Percentiles rank a stretch among this genome's conserved stretches.
phyloP scores from a whole-genome alignment of 768 basidiomycete genomes.

The Tulasnella sp. region DNA sequence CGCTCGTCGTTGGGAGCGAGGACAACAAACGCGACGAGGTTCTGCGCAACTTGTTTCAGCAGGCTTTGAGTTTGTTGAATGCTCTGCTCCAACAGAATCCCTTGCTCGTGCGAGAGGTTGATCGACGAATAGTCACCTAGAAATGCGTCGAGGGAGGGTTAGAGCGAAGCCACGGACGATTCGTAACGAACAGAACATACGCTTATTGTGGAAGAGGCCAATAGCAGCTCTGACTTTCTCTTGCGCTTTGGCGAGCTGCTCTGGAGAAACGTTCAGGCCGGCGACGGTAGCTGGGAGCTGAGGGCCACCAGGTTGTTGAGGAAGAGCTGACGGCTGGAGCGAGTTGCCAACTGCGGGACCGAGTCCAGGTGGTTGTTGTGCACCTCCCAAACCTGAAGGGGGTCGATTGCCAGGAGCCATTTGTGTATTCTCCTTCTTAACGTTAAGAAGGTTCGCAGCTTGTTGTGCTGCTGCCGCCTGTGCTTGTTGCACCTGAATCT shows the following conservation, averaged over 20 bases:
- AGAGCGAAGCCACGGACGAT: not conserved
- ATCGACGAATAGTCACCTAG: not conserved
- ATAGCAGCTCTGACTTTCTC: not conserved
- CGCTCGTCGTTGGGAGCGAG: conserved; percentile 10
- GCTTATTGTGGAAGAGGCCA: not conserved
- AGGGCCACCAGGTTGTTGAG: not conserved
- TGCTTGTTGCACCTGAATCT: not conserved
- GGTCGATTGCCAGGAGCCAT: not conserved
- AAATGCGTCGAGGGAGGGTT: not conserved
- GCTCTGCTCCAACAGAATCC: not conserved
- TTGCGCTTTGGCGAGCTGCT: not conserved
- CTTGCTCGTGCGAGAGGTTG: not conserved
- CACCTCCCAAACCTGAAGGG: not conserved
- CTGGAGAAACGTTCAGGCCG: not conserved
- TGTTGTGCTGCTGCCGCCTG: not conserved
- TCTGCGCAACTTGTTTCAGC: conserved; percentile 5
- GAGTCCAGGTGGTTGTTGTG: no score
- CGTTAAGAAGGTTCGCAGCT: not conserved
- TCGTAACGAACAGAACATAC: not conserved
- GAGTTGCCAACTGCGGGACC: not conserved
- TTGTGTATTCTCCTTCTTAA: not conserved
- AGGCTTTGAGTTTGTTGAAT: not conserved
- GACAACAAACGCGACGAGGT: conserved; percentile 3
- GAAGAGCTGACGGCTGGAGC: not conserved
- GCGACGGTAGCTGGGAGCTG: not conserved